Percentiles rank a stretch among this genome's conserved stretches.
Evolutionary conservation across 768 basidiomycete genomes (phyloP).

Genomic region (Suillus hirtellus): DNA sequence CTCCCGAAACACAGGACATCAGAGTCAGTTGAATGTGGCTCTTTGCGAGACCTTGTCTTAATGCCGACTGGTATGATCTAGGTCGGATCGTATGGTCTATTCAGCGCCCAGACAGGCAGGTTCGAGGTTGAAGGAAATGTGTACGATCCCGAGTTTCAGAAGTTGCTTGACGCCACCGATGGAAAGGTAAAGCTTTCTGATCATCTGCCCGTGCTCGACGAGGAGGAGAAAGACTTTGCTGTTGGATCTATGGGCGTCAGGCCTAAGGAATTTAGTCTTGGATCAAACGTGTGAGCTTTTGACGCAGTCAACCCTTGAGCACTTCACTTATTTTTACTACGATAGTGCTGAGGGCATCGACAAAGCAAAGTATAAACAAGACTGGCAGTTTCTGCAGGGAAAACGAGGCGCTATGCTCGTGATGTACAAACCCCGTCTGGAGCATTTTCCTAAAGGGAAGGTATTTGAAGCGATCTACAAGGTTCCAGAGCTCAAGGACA

Average conservation of each 20-base stretch:
- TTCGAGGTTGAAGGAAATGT: conserved; percentile 30
- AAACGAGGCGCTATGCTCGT: conserved; percentile 36
- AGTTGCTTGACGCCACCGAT: conserved; percentile 18
- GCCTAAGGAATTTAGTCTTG: conserved; percentile 17
- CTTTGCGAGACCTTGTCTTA: background rate
- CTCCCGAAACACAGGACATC: conserved; percentile 32
- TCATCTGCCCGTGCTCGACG: conserved; percentile 16
- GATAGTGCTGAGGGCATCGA: conserved; percentile 26
- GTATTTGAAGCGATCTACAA: conserved; percentile 28
- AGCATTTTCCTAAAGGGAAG: conserved; percentile 20
- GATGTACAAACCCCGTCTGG: conserved; percentile 32
- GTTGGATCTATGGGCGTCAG: conserved; percentile 24
- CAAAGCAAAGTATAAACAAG: conserved; percentile 31
- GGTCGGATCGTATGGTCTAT: conserved; percentile 33
- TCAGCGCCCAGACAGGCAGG: conserved; percentile 28
- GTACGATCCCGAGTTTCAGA: conserved; percentile 20
- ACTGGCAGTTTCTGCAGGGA: conserved; percentile 33
- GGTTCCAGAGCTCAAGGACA: conserved; percentile 30
- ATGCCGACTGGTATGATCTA: background rate
- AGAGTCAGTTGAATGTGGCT: conserved; percentile 22
- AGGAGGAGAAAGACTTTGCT: conserved; percentile 25
- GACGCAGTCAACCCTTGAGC: background rate
- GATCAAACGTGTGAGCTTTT: conserved; percentile 15
- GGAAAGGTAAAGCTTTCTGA: conserved; percentile 20
- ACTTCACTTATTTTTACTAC: background rate